phyloP scores from a whole-genome alignment of 2,329 filamentous ascomycete genomes.

The Monilinia fructigena region DNA sequence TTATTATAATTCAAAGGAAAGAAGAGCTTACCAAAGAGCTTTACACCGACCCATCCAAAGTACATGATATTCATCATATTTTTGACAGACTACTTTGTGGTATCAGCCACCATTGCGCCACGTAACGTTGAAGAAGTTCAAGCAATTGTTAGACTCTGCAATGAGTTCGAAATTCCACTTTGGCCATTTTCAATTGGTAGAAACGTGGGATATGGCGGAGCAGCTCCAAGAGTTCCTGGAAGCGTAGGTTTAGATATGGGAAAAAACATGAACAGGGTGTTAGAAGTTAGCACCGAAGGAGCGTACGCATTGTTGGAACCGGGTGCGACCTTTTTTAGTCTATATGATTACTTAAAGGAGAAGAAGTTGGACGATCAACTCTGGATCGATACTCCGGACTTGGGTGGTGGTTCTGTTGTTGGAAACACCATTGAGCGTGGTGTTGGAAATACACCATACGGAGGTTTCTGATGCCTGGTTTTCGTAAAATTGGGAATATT shows the following conservation, averaged over 20 bases:
- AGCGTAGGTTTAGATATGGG: constrained; percentile 54
- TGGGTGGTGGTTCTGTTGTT: constrained; percentile 46
- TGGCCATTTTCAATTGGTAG: constrained; percentile 47
- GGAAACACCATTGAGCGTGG: constrained; percentile 49
- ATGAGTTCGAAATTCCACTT: constrained; percentile 47
- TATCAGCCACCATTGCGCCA: constrained; percentile 22
- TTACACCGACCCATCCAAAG: constrained; percentile 26
- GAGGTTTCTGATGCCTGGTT: constrained; percentile 35
- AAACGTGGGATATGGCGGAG: constrained; percentile 51
- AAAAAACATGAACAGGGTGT: constrained; percentile 51
- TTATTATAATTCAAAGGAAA: constrained; percentile 22
- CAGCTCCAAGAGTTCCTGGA: constrained; percentile 52
- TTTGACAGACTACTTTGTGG: constrained; percentile 45
- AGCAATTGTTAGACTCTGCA: constrained; percentile 45
- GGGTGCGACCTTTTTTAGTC: constrained; percentile 52
- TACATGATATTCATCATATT: constrained; percentile 44
- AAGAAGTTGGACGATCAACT: constrained; percentile 43
- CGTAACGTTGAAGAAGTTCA: constrained; percentile 48
- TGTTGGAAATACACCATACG: constrained; percentile 49
- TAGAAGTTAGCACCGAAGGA: constrained; percentile 51
- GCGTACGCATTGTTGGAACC: constrained; percentile 54
- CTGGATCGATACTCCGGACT: constrained; percentile 45
- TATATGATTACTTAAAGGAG: constrained; percentile 52
- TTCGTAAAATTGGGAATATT: neutral
- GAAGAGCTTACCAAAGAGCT: constrained; percentile 23